Conservation (phyloP, 2,329 filamentous ascomycete species). For the Arthrobotrys sphaeroides region DNA sequence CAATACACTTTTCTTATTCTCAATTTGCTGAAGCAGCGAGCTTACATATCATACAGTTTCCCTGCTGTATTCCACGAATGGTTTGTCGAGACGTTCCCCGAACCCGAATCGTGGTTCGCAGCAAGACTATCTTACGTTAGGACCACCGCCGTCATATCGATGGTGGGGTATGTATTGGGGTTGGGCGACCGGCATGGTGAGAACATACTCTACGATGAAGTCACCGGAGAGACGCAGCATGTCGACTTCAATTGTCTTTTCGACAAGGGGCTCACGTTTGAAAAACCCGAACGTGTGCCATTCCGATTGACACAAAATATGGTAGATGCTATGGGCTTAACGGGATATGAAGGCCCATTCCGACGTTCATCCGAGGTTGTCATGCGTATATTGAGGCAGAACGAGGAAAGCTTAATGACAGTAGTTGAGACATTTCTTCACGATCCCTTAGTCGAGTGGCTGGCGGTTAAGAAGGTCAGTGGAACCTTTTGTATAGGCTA, state of each 20-base stretch:
- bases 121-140: constrained; percentile 89
- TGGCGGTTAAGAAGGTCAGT: constrained; percentile 73
- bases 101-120: constrained; percentile 89
- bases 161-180: constrained; percentile 92
- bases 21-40: background rate
- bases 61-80: constrained; percentile 87
- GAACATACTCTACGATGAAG: constrained; percentile 94
- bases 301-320: constrained; percentile 99
- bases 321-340: constrained; percentile 95
- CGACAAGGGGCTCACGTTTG: constrained; percentile 95
- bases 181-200: constrained; percentile 95
- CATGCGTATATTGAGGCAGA: constrained; percentile 81
- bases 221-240: constrained; percentile 91
- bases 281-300: constrained; percentile 91
- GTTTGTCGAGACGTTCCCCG: constrained; percentile 95
- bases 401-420: constrained; percentile 96
- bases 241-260: constrained; percentile 99
- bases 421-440: constrained; percentile 97
- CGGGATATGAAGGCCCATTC: constrained; percentile 91
- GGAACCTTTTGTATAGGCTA: constrained; percentile 19
- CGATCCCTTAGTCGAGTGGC: constrained; percentile 92
- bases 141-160: constrained; percentile 98
- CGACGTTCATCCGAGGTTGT: constrained; percentile 89
- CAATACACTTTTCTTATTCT: too few relatives aligned
- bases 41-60: constrained; percentile 70